Evolutionary conservation across 495 filamentous ascomycete species (phyloP).

Genomic region (Aspergillus mulundensis): DNA sequence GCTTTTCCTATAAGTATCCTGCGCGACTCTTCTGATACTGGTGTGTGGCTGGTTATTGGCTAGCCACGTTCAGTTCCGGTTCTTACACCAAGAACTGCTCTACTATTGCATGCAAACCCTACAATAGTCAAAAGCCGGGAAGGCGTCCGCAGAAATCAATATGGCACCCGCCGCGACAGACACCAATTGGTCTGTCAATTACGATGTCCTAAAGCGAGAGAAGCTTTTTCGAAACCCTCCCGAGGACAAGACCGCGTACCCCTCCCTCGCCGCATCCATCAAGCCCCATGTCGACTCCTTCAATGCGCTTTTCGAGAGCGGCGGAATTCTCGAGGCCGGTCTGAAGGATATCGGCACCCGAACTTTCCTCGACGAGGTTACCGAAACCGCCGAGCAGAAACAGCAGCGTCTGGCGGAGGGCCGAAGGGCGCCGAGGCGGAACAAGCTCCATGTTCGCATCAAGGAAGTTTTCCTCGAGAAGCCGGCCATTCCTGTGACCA

Average conservation of each 20-base stretch:
- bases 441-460: slow-evolving; percentile 68
- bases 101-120: slow-evolving; percentile 11
- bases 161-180: slow-evolving; percentile 55
- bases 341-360: slow-evolving; percentile 88
- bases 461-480: slow-evolving; percentile 76
- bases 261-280: slow-evolving; percentile 74
- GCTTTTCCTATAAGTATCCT: background rate
- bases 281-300: slow-evolving; percentile 91
- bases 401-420: slow-evolving; percentile 38
- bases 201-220: slow-evolving; percentile 76
- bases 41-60: background rate
- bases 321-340: slow-evolving; percentile 66
- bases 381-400: slow-evolving; percentile 40
- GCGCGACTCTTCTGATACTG: background rate
- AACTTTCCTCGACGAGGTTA: slow-evolving; percentile 75
- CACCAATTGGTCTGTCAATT: slow-evolving; percentile 75
- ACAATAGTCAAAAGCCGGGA: slow-evolving; percentile 3
- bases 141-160: slow-evolving; percentile 13
- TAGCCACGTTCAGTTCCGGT: background rate
- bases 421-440: slow-evolving; percentile 52
- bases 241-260: slow-evolving; percentile 81
- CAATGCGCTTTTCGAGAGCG: slow-evolving; percentile 79
- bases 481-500: slow-evolving; percentile 65
- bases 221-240: slow-evolving; percentile 85
- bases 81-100: background rate